Evolutionary conservation across 345 rosid genomes (phyloP).

Genomic region (Eucalyptus pumila): DNA sequence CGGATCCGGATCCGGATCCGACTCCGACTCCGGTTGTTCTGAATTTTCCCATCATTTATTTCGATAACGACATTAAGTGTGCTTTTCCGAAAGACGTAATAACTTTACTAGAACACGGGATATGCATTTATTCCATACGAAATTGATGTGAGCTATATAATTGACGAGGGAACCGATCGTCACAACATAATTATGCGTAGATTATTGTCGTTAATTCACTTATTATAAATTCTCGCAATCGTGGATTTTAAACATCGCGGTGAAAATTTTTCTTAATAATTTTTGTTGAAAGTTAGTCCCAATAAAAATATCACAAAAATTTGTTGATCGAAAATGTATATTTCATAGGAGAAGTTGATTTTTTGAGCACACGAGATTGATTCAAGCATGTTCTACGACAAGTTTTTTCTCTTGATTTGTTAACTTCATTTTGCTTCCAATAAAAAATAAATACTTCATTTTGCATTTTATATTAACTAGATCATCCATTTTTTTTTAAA

Average conservation of each 20-base stretch:
- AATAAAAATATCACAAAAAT: not conserved
- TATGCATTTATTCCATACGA: not conserved
- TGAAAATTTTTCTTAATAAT: not conserved
- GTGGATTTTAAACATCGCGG: no score
- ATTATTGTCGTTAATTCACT: not conserved
- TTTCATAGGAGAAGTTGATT: no score
- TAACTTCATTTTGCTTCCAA: not conserved
- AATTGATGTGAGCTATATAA: not conserved
- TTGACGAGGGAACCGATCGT: not conserved
- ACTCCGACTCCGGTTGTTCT: not conserved
- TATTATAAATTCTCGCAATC: rapidly evolving
- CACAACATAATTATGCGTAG: rapidly evolving
- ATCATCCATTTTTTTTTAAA: no score
- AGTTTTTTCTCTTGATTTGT: rapidly evolving
- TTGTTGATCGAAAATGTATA: rapidly evolving
- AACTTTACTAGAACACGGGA: not conserved
- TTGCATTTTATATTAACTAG: not conserved
- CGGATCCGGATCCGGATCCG: not conserved
- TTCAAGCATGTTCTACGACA: rapidly evolving
- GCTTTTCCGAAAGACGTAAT: not conserved
- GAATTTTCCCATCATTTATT: no score
- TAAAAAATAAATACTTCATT: not conserved
- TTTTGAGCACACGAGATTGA: not conserved
- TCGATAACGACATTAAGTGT: not conserved
- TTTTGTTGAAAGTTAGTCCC: rapidly evolving